Evolutionary conservation across 495 filamentous ascomycete genomes (phyloP), one percentile per base, ranked within the genome.

Genomic region (Xylaria grammica): DNA sequence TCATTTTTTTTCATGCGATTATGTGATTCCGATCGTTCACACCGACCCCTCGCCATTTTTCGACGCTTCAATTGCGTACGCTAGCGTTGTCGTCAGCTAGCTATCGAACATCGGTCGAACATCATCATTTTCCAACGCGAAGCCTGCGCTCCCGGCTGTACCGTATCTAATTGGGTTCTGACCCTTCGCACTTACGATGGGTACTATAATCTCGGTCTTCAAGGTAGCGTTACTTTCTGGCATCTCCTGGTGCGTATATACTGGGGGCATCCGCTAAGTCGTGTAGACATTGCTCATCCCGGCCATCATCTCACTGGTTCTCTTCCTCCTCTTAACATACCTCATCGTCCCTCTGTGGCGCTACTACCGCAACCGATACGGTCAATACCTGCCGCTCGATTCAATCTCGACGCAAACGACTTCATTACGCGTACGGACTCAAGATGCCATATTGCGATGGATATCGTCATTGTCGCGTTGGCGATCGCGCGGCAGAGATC

Each of bases 201-300:
- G 74, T 26, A 34, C 72, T 48, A 79, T 77, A 26, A 46, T 79
- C 6, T 79, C 78, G 3, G 77, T 78, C 34, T 61, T 82, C 73
- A 85, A 84, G 76, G 82, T 83, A 69, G 22, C 55, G n/a, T 24
- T 61, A 22, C 3, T 34, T 48, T 51, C 34, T 34, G 13, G 15
- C 15, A 52, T 20, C n/a, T 26, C 34, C 4, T 13, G 5, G 26
- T 30, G 40, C 45, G 44, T 56, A 44, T 11, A 7, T 52, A 11
- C 15, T n/a, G 24, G 38, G n/a, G 8, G 26, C 40, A 36, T 7
- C 30, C 5, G n/a, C 62, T 64, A 50, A 62, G 10, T 36, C 24
- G 24, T 42, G 0, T 64, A 97, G 92, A 91, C 90, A 3, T 76
- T 97, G 50, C 74, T 94, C 67, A 80, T 94, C 53, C 93, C 93